A percentile compares a stretch with the other conserved stretches of the same genome.
Conservation (phyloP, 768 basidiomycete species). For the Collybiopsis luxurians region DNA sequence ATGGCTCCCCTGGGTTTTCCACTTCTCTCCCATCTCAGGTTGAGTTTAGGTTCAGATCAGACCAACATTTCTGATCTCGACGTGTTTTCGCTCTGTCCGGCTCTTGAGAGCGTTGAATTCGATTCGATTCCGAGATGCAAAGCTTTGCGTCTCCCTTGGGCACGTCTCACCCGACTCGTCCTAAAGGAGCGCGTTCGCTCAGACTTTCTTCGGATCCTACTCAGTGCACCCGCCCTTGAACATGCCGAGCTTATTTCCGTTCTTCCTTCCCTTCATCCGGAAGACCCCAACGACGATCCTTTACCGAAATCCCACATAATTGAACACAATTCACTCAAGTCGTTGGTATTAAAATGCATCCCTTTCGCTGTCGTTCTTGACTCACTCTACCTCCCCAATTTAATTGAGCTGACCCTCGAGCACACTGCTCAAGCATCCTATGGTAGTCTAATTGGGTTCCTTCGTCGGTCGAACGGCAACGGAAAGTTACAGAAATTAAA, state of each 20-base stretch:
- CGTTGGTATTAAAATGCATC: neutral
- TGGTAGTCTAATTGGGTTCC: neutral
- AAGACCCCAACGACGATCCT: conserved; percentile 1
- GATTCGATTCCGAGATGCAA: conserved; percentile 5
- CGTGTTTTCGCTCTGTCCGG: conserved; percentile 2
- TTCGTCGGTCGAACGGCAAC: neutral
- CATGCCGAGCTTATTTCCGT: conserved; percentile 2
- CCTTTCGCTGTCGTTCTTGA: conserved; percentile 4
- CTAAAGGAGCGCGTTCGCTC: conserved; percentile 2
- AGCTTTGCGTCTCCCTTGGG: conserved; percentile 1
- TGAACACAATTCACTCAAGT: conserved; percentile 1
- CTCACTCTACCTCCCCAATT: neutral
- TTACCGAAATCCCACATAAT: conserved; percentile 3
- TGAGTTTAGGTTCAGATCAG: conserved; percentile 1
- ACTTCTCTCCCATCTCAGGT: neutral
- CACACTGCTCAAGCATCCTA: conserved; percentile 1
- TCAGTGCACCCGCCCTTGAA: neutral
- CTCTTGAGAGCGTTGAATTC: conserved; percentile 4
- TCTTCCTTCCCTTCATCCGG: conserved; percentile 3
- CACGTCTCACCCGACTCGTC: neutral
- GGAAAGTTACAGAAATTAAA: neutral
- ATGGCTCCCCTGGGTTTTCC: neutral
- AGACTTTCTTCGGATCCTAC: conserved; percentile 3
- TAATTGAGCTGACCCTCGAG: neutral
- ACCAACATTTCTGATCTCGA: neutral